Base-by-base conservation (phyloP, 2,329 filamentous ascomycete species). In the Scopulariopsis brevicaulis region DNA sequence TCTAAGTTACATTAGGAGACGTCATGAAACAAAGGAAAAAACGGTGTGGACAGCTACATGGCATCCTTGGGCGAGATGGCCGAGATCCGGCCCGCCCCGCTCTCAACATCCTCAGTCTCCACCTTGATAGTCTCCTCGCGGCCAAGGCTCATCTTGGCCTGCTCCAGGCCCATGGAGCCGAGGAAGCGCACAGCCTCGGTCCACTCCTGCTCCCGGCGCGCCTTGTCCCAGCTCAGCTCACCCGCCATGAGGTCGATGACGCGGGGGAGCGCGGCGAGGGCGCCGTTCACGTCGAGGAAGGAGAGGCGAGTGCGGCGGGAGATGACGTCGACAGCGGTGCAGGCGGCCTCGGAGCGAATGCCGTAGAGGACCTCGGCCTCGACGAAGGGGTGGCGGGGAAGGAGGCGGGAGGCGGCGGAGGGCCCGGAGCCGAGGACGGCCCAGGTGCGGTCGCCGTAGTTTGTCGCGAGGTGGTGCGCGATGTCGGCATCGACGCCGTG, bases 321-420 rank as follows among this genome's bases (percentile, higher is more conserved):
- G 59, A 90, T 78, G 40, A 89, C 80, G 67, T 90, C 87, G 53
- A 85, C 80, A 2, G 85, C 85, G 2, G 84, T 87, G 69, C 87
- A 84, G 2, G 87, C 87, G 60, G 87, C 85, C 71, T 90, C 87
- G 67, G 86, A 80, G 59, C 85, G 82, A 24, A 88, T 80, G 11
- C 84, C 86, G 69, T 89, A 87, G 40, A 85, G 81, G 37, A 90
- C 76, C 69, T 90, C 87, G 34, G 86, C 86, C 64, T 90, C 87
- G 58, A 89, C 77, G 68, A 87, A 89, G 37, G 87, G 87, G 67
- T 89, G 87, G 15, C 85, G 72, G 0, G 80, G 68, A 3, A 85
- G 80, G 55, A 90, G 79, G 48, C 85, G 83, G 62, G 79, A 74
- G 60, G 83, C 85, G 0, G 83, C 78, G 1, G 78, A 34, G 25